Percentiles rank a stretch among this genome's conserved stretches.
Conservation (phyloP, 2,329 filamentous ascomycete genomes). For the Lachnellula suecica region DNA sequence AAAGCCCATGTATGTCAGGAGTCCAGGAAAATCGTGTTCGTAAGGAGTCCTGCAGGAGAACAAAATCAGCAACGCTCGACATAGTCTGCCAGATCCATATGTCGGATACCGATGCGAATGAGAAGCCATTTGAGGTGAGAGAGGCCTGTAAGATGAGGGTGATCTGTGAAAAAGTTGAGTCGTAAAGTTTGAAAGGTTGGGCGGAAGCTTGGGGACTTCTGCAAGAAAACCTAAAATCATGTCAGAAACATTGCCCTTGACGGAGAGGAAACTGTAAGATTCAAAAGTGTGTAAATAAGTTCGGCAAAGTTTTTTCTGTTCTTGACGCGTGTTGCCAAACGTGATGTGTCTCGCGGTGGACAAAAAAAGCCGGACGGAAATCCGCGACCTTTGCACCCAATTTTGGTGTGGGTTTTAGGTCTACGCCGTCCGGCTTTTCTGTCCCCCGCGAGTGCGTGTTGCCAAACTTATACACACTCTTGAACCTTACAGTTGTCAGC, state of each 20-base stretch:
- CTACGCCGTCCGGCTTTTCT: no score
- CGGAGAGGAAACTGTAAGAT: no score
- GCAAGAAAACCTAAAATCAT: conserved; percentile 7
- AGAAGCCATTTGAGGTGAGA: neutral
- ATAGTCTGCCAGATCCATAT: neutral
- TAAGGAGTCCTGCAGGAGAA: conserved; percentile 23
- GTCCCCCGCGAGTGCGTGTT: no score
- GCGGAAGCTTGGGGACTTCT: conserved; percentile 9
- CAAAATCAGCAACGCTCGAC: conserved; percentile 28
- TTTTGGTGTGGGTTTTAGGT: no score
- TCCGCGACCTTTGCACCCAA: no score
- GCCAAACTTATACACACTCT: no score
- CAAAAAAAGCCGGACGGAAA: no score
- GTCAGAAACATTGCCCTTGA: conserved; percentile 1
- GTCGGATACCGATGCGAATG: neutral
- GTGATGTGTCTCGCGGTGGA: no score
- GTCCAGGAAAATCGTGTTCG: conserved; percentile 3
- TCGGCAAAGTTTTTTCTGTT: no score
- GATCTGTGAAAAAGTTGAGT: neutral
- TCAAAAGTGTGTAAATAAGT: no score
- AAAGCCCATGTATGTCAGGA: conserved; percentile 11
- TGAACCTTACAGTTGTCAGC: no score
- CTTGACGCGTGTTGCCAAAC: no score
- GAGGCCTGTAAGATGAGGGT: neutral
- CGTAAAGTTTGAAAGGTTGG: neutral